Evolutionary conservation across 768 basidiomycete species (phyloP).

Genomic region (Macrolepiota dolichaula): DNA sequence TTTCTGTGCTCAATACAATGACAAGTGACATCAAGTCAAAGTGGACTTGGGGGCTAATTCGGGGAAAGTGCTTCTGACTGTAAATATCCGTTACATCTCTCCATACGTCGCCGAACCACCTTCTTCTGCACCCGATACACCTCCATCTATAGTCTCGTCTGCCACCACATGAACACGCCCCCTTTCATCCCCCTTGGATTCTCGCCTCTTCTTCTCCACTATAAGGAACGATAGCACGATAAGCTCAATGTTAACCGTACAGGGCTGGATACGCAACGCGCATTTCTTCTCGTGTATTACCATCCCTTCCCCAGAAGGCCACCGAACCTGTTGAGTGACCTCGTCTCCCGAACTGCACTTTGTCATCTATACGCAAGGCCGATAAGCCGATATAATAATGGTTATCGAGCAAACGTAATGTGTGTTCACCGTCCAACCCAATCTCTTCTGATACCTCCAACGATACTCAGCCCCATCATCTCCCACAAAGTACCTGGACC

Average conservation of each 20-base stretch:
- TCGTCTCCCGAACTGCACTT: conserved; percentile 33
- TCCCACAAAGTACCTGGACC: conserved; percentile 46
- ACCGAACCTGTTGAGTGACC: conserved; percentile 36
- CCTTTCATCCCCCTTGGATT: background rate
- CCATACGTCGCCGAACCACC: background rate
- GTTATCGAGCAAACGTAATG: too few species aligned
- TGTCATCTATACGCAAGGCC: conserved; percentile 37
- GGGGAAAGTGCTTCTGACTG: background rate
- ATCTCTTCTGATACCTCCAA: conserved; percentile 39
- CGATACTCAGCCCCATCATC: conserved; percentile 46
- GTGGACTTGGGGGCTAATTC: background rate
- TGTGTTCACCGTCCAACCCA: conserved; percentile 40
- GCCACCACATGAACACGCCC: background rate
- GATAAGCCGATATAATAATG: too few species aligned
- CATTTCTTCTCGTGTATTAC: conserved; percentile 47
- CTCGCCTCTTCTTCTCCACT: conserved; percentile 47
- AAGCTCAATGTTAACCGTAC: conserved; percentile 47
- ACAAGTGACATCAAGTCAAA: background rate
- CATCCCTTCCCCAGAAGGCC: conserved; percentile 36
- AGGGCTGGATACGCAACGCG: conserved; percentile 44
- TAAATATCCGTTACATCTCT: background rate
- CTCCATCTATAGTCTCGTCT: background rate
- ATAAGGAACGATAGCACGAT: conserved; percentile 52
- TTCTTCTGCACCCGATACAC: background rate
- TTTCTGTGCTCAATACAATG: background rate